These are phyloP conservation scores for Grammothele lineata DNA, from an alignment of 768 basidiomycete species.

Conservation along the genomic window DNA sequence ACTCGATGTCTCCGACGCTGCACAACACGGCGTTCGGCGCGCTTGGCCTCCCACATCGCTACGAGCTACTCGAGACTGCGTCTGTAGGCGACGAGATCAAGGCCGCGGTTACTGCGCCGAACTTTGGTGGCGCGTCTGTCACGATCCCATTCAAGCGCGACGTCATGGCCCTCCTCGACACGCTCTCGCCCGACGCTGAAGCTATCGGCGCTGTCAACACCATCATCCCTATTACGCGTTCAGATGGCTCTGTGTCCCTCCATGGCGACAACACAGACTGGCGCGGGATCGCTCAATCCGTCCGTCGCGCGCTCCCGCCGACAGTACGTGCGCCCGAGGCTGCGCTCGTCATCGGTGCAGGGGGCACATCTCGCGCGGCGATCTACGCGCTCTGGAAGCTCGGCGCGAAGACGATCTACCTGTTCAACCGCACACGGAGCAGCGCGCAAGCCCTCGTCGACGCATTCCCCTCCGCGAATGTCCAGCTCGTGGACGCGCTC, in stretches of 20 bases:
- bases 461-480: conserved; percentile 61
- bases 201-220: conserved; percentile 96
- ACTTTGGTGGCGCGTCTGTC: conserved; percentile 94
- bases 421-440: conserved; percentile 79
- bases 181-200: conserved; percentile 74
- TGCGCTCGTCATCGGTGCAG: conserved; percentile 89
- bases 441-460: conserved; percentile 69
- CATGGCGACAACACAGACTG: conserved; percentile 97
- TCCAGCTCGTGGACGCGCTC: conserved; percentile 59
- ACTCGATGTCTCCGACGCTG: conserved; percentile 89
- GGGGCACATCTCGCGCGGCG: conserved; percentile 92
- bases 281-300: conserved; percentile 72
- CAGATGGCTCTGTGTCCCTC: conserved; percentile 46
- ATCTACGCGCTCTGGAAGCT: conserved; percentile 81
- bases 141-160: conserved; percentile 96
- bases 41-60: conserved; percentile 82
- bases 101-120: conserved; percentile 52
- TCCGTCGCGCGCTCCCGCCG: conserved; percentile 39
- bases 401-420: conserved; percentile 65
- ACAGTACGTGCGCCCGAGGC: conserved; percentile 36
- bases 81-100: conserved; percentile 63
- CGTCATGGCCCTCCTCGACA: conserved; percentile 78
- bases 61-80: conserved; percentile 72
- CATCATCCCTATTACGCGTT: conserved; percentile 52
- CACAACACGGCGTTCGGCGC: conserved; percentile 85